Base-by-base conservation (phyloP, 2,329 filamentous ascomycete genomes). In the Atkinsonella hypoxylon region DNA sequence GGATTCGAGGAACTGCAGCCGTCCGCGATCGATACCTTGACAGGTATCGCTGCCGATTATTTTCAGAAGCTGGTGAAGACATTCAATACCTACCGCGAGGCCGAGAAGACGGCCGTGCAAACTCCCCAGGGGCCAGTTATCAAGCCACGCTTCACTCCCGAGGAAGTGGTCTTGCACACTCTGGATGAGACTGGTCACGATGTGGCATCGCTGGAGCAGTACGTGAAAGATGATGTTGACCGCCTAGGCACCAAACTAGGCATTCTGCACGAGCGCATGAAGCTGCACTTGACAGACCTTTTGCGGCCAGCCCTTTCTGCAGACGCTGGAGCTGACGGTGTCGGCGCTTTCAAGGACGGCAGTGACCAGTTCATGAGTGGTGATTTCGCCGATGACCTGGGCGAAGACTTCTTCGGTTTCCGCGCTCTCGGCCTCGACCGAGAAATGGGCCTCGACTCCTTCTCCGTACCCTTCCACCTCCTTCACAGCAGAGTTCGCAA, bases 321-420 rank as follows among this genome's bases (percentile, higher is more conserved):
- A 40, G 87, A 95, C 60, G 82, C 79, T 43, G 85, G 86, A 36
- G 79, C 81, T 32, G 93, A 97, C 62, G 93, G 90, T 36, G 89
- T 85, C 4, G 87, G 85, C 51, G 87, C 89, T 7, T 98, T 98
- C 75, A 89, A 94, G 55, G 93, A 98, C 60, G 91, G 90, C 56
- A 95, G 89, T 66, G 93, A 98, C 56, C 93, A 97, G 64, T 98
- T 97, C 59, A 83, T 96, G 45, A 89, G 87, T 44, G 93, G 93
- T 54, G 93, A 98, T 67, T 98, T 98, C 65, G 93, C 93, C 0
- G 93, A 96, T 64, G 93, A 98, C 59, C 85, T 98, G 12, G 91
- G 90, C 54, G 93, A 98, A 72, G 93, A 98, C 70, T 98, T 96
- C 78, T 98, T 98, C 62, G 93, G 93, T 30, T 97, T 98, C 78